phyloP scores from a whole-genome alignment of 2,329 filamentous ascomycete genomes.

The Reticulascus tulasneorum region DNA sequence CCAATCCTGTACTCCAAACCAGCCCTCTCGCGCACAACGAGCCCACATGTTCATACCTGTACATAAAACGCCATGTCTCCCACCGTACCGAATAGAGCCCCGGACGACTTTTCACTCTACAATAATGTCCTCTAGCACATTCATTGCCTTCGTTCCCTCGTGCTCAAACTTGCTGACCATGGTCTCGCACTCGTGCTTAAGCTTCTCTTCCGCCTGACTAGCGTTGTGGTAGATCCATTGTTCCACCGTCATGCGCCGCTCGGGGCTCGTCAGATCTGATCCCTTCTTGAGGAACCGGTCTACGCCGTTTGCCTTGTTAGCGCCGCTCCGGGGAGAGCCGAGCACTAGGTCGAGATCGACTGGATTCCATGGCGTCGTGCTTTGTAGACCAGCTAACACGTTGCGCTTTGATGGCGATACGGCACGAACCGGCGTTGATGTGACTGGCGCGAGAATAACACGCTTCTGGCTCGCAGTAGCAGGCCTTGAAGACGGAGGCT shows the following conservation, averaged over 20 bases:
- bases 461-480: constrained; percentile 42
- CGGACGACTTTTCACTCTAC: constrained; percentile 43
- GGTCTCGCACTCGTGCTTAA: constrained; percentile 77
- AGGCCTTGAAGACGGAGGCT: constrained; percentile 64
- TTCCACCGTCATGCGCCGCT: constrained; percentile 89
- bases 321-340: constrained; percentile 34
- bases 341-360: constrained; percentile 75
- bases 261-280: constrained; percentile 63
- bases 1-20: no score
- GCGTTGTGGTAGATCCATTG: constrained; percentile 89
- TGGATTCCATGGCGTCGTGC: constrained; percentile 63
- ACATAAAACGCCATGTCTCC: no score
- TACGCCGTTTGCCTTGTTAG: constrained; percentile 50
- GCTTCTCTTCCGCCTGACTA: constrained; percentile 69
- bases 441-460: constrained; percentile 40
- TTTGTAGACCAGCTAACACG: constrained; percentile 51
- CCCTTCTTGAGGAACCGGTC: constrained; percentile 50
- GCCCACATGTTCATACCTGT: no score
- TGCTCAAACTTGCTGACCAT: constrained; percentile 80
- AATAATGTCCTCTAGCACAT: constrained; percentile 68
- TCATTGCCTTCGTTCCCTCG: constrained; percentile 76
- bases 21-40: no score
- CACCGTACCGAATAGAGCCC: no score
- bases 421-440: constrained; percentile 31
- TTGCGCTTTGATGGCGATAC: constrained; percentile 61